A percentile compares a stretch with the other conserved stretches of the same genome.
Evolutionary conservation across 768 basidiomycete species (phyloP).

Genomic region (Xerocomellus chrysenteron): DNA sequence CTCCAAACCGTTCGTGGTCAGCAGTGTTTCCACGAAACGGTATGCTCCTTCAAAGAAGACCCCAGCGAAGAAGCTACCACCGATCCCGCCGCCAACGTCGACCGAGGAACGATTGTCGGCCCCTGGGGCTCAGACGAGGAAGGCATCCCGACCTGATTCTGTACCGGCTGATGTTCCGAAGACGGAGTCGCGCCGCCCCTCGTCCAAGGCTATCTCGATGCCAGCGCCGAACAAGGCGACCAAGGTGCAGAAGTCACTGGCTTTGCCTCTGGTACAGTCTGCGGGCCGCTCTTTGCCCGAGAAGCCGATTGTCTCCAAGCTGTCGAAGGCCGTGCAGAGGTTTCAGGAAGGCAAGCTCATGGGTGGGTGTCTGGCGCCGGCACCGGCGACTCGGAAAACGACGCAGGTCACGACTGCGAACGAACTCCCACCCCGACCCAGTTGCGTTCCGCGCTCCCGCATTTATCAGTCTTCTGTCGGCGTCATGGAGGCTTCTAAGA

Average conservation of each 20-base stretch:
- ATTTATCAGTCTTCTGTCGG: neutral
- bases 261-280: neutral
- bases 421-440: neutral
- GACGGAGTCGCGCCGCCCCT: neutral
- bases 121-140: neutral
- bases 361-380: too few species aligned
- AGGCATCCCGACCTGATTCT: neutral
- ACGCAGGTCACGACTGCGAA: neutral
- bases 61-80: neutral
- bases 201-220: neutral
- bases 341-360: neutral
- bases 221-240: neutral
- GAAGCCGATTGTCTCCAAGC: neutral
- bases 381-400: neutral
- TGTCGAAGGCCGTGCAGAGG: neutral
- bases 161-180: neutral
- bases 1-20: constrained; percentile 12
- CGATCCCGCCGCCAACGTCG: neutral
- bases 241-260: neutral
- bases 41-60: neutral
- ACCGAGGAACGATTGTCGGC: neutral
- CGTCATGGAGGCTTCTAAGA: neutral
- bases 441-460: constrained; percentile 1
- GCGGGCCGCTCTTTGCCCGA: neutral
- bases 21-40: neutral